Evolutionary conservation across 129 eudicot genomes (phyloP).

Genomic region (Deinandra increscens): DNA sequence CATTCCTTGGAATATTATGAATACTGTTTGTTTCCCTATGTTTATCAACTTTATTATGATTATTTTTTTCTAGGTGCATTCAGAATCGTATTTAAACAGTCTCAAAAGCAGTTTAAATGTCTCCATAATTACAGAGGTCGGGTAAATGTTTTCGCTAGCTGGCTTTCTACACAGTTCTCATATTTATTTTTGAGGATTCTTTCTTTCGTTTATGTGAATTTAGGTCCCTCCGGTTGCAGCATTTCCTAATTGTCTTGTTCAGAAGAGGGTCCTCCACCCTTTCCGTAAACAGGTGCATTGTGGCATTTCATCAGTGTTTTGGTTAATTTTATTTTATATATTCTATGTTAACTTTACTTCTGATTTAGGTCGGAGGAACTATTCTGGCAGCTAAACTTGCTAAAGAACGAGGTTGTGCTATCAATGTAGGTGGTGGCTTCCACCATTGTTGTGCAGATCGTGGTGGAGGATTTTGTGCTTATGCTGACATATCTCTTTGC

Average conservation of each 20-base stretch:
- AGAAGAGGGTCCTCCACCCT: conserved; percentile 74
- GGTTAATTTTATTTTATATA: neutral
- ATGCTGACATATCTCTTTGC: conserved; percentile 92
- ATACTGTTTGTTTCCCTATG: neutral
- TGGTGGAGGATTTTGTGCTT: conserved; percentile 95
- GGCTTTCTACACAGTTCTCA: neutral
- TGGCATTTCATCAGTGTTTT: neutral
- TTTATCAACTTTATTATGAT: conserved; percentile 9
- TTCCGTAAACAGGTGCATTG: conserved; percentile 74
- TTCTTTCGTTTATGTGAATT: neutral
- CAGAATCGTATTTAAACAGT: conserved; percentile 68
- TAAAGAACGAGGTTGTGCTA: conserved; percentile 91
- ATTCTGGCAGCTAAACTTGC: conserved; percentile 92
- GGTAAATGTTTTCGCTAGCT: conserved; percentile 1
- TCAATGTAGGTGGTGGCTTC: conserved; percentile 97
- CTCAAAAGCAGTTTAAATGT: conserved; percentile 74
- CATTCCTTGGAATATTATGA: neutral
- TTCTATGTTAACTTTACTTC: neutral
- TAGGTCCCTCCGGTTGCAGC: conserved; percentile 91
- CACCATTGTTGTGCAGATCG: conserved; percentile 82
- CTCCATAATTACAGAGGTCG: conserved; percentile 75
- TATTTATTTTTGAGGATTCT: neutral
- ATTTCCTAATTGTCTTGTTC: conserved; percentile 73
- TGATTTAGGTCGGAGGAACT: conserved; percentile 80
- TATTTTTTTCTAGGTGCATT: conserved; percentile 64